A percentile compares a stretch with the other conserved stretches of the same genome.
Conservation (phyloP, 2,329 filamentous ascomycete genomes). For the Aspergillus spinulosporus region DNA sequence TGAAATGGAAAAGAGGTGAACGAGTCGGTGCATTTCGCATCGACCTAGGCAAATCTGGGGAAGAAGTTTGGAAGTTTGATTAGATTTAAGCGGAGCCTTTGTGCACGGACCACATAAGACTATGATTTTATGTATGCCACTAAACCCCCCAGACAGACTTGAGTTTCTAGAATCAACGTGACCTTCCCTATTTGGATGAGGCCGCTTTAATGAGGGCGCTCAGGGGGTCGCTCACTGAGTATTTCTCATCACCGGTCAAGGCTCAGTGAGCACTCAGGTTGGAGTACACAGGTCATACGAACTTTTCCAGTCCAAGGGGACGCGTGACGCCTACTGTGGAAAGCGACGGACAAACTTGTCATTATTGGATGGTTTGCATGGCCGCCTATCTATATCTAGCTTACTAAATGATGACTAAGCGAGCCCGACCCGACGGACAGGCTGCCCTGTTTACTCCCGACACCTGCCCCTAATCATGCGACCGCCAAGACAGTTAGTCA, state of each 20-base stretch:
- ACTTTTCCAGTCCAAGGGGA: too few species aligned
- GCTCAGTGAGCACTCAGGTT: constrained; percentile 14
- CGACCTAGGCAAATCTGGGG: background rate
- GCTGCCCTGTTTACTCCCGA: too few species aligned
- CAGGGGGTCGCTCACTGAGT: constrained; percentile 14
- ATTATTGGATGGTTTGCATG: too few species aligned
- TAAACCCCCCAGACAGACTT: constrained; percentile 14
- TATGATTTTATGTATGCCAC: too few species aligned
- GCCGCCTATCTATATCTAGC: too few species aligned
- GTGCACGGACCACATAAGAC: background rate
- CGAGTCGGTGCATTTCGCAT: background rate
- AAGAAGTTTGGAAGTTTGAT: background rate
- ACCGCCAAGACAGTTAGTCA: too few species aligned
- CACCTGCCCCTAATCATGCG: too few species aligned
- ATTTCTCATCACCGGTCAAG: constrained; percentile 16
- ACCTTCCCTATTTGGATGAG: constrained; percentile 13
- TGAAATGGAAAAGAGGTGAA: background rate
- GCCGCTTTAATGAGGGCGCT: constrained; percentile 11
- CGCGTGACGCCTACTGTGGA: too few species aligned
- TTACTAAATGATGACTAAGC: too few species aligned
- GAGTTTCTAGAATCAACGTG: constrained; percentile 13
- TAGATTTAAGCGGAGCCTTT: background rate
- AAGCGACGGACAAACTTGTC: too few species aligned
- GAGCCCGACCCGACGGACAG: too few species aligned
- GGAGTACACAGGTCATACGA: too few species aligned